A percentile compares a stretch with the other conserved stretches of the same genome.
These are phyloP conservation scores for Sanguinoderma infundibulare DNA, from an alignment of 1,284 basidiomycete genomes.

Conservation along the genomic window DNA sequence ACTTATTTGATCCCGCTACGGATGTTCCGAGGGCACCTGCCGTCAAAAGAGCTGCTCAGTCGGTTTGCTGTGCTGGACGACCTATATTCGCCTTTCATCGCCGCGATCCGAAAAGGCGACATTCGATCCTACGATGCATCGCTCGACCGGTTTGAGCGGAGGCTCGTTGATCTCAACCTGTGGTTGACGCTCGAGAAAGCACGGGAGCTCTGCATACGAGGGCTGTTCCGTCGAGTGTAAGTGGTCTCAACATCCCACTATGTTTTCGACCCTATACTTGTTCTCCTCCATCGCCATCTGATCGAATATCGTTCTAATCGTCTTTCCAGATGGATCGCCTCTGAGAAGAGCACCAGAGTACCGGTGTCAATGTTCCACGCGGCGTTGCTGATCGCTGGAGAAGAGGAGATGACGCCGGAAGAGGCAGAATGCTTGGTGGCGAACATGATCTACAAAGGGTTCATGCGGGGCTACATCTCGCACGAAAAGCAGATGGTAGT, in stretches of 20 bases:
- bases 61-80: conserved; percentile 76
- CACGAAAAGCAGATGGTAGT: conserved; percentile 95
- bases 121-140: conserved; percentile 82
- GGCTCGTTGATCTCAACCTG: conserved; percentile 82
- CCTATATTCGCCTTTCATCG: conserved; percentile 82
- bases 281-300: conserved; percentile 2
- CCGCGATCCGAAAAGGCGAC: conserved; percentile 79
- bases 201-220: conserved; percentile 84
- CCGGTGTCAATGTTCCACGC: conserved; percentile 79
- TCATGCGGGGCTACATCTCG: conserved; percentile 94
- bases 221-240: conserved; percentile 87
- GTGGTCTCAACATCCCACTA: conserved; percentile 35
- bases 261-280: background rate
- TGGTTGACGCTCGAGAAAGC: conserved; percentile 89
- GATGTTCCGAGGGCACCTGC: conserved; percentile 85
- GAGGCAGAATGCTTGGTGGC: conserved; percentile 95
- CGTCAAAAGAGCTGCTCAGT: conserved; percentile 67
- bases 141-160: conserved; percentile 66
- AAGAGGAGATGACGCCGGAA: conserved; percentile 51
- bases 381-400: conserved; percentile 69
- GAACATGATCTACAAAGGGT: conserved; percentile 93
- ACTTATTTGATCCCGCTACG: conserved; percentile 90
- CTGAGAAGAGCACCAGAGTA: conserved; percentile 74
- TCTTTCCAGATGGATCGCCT: conserved; percentile 72
- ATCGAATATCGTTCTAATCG: background rate